Evolutionary conservation across 805 yeast genomes (phyloP).

Genomic region (Vanderwaltozyma tropicalis): DNA sequence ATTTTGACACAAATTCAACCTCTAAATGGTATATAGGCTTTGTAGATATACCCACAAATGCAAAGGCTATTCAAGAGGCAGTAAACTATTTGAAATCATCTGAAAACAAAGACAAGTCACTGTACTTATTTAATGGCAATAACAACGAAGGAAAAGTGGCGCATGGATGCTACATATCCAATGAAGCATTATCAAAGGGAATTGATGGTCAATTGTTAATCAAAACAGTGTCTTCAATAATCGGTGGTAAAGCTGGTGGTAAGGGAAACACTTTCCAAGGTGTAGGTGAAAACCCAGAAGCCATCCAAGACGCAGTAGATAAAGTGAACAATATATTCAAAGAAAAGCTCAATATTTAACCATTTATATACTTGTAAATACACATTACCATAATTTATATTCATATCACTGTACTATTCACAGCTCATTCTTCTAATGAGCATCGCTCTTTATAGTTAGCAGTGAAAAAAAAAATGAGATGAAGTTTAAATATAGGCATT

Average conservation of each 20-base stretch:
- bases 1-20: constrained; percentile 45
- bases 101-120: constrained; percentile 54
- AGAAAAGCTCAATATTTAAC: constrained; percentile 22
- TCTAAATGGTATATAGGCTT: constrained; percentile 54
- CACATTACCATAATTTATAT: neutral
- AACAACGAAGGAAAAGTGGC: constrained; percentile 63
- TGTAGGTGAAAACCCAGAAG: constrained; percentile 73
- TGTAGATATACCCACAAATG: constrained; percentile 64
- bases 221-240: constrained; percentile 49
- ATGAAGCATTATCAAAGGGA: constrained; percentile 56
- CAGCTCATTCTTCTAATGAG: neutral
- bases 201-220: constrained; percentile 70
- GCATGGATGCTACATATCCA: constrained; percentile 85
- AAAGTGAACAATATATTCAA: constrained; percentile 52
- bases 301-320: constrained; percentile 61
- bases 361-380: no score
- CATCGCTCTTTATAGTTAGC: no score
- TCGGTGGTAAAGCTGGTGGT: constrained; percentile 99
- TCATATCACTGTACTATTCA: neutral
- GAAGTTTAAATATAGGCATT: no score
- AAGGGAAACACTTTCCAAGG: constrained; percentile 95
- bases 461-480: no score
- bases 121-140: constrained; percentile 69
- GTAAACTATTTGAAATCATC: constrained; percentile 71
- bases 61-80: constrained; percentile 91